A percentile compares a stretch with the other conserved stretches of the same genome.
Evolutionary conservation across 208 protist species (phyloP).

Genomic region (Wallacemonas sp.): DNA sequence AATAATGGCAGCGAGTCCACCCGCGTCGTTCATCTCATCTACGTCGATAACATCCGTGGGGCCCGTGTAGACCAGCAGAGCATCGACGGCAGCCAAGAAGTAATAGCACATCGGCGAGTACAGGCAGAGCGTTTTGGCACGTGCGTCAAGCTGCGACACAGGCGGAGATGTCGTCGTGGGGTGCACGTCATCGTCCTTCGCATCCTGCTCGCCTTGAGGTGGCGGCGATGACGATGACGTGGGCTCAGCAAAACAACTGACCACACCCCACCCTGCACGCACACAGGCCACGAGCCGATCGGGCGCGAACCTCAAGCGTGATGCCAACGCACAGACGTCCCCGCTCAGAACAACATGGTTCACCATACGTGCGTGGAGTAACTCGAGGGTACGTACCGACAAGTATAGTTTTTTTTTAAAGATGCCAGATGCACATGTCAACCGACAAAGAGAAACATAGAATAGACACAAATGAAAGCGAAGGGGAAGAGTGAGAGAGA

Average conservation of each 20-base stretch:
- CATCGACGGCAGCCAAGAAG: not conserved
- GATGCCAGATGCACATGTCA: too few relatives aligned
- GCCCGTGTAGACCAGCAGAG: not conserved
- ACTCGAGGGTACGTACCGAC: too few relatives aligned
- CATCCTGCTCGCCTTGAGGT: too few relatives aligned
- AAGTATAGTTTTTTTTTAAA: too few relatives aligned
- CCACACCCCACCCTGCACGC: conserved; percentile 3
- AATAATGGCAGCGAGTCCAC: not conserved
- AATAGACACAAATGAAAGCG: too few relatives aligned
- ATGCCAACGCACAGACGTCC: not conserved
- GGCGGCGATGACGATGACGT: not conserved
- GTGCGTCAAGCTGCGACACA: too few relatives aligned
- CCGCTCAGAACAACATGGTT: not conserved
- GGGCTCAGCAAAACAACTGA: not conserved
- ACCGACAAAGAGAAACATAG: too few relatives aligned
- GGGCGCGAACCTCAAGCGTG: not conserved
- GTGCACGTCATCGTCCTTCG: too few relatives aligned
- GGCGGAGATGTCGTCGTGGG: too few relatives aligned
- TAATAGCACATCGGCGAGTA: conserved; percentile 2
- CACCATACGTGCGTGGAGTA: not conserved
- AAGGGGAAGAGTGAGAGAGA: too few relatives aligned
- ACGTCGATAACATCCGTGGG: not conserved
- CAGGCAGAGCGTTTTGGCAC: too few relatives aligned
- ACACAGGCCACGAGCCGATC: not conserved
- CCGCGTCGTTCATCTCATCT: not conserved